These are phyloP conservation scores for Melampsora americana DNA, from an alignment of 1,284 basidiomycete genomes.

Conservation along the genomic window DNA sequence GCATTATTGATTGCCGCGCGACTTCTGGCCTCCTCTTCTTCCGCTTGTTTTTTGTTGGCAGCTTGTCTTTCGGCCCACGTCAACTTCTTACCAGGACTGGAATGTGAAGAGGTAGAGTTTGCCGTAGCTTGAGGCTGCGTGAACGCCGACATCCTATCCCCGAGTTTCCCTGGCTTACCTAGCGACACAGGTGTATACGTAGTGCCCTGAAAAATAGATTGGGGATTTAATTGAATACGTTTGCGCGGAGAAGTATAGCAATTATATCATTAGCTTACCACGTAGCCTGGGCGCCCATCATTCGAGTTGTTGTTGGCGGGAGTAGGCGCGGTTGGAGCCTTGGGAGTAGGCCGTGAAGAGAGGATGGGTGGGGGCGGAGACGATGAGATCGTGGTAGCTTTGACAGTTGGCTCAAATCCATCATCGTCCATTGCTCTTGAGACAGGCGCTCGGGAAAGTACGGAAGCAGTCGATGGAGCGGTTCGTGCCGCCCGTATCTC, in stretches of 20 bases:
- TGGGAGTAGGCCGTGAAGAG: constrained; percentile 18
- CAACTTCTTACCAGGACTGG: constrained; percentile 61
- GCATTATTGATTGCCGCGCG: constrained; percentile 58
- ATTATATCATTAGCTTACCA: constrained; percentile 44
- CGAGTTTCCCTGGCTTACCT: constrained; percentile 76
- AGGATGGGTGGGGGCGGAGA: constrained; percentile 18
- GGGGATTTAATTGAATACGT: not conserved
- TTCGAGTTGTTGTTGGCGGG: constrained; percentile 52
- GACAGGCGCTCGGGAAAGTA: constrained; percentile 45
- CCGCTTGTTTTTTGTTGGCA: constrained; percentile 73
- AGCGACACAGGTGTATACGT: constrained; percentile 81
- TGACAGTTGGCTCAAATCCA: constrained; percentile 35
- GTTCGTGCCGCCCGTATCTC: constrained; percentile 54
- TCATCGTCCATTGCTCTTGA: constrained; percentile 11
- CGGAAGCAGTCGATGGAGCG: constrained; percentile 47
- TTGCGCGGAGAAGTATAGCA: not conserved
- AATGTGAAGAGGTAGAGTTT: constrained; percentile 51
- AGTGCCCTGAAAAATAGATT: constrained; percentile 60
- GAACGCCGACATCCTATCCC: constrained; percentile 65
- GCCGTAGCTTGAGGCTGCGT: constrained; percentile 22
- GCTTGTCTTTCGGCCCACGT: constrained; percentile 89
- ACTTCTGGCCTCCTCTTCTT: constrained; percentile 73
- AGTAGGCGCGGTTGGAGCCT: constrained; percentile 55
- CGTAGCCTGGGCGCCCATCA: constrained; percentile 48
- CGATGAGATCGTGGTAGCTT: constrained; percentile 31